Base-by-base conservation (phyloP, 805 yeast genomes). In the Saturnispora kantuleensis region DNA sequence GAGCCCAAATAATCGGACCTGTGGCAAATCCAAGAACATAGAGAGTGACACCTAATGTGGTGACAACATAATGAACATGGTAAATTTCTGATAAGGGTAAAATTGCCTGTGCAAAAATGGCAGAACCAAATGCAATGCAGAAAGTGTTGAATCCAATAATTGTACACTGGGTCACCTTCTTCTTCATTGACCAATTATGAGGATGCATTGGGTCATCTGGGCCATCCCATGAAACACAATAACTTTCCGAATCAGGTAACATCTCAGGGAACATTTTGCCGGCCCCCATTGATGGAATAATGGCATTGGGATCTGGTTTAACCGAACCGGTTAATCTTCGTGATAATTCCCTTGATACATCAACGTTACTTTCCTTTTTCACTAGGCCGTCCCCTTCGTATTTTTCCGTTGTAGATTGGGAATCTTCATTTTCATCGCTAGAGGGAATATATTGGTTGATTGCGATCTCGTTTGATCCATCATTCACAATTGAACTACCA, bases 11-110 rank as follows among this genome's bases (percentile, higher is more conserved):
- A 41, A 89, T 69, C 3, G 97, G 97, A 15, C 97, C 96, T 1
- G 86, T 73, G 1, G 96, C 97, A 64, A 88, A 90, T 10, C 97
- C 97, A 35, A 87, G 62, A n/a, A 89, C 96, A 55, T 77, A 89
- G 21, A 88, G 68, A 0, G 96, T 79, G 9, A 87, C 73, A 46
- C 86, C 84, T 39, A 90, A 69, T 17, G 84, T 73, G 11, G 83
- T 81, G n/a, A 79, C 89, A 10, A 78, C 83, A 6, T 56, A 50
- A 35, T 84, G 81, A 39, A 89, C 77, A 47, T 74, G 74, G 62
- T 62, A 89, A 34, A 70, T 63, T 40, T 52, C 65, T 50, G 73
- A 60, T 30, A 87, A 55, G 16, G 62, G 71, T 0, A 62, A 55
- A 10, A 76, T 67, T 4, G 81, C 83, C 28, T 81, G 70, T 1